These are phyloP conservation scores for Hordeum marinum DNA, from an alignment of 176 grass and related monocot species.

Conservation along the genomic window DNA sequence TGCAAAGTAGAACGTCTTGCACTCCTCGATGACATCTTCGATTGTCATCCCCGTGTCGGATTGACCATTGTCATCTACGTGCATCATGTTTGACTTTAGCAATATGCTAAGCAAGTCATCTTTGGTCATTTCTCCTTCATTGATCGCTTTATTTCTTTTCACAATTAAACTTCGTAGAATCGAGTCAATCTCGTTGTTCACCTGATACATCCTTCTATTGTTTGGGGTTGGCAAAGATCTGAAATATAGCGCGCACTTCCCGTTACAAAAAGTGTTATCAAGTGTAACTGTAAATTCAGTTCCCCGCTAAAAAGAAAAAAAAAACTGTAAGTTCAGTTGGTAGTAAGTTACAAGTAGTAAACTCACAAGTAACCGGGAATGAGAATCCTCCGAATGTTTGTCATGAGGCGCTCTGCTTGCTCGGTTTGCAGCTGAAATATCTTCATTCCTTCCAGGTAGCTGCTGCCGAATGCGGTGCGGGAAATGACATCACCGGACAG, in stretches of 20 bases:
- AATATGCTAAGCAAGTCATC: not conserved
- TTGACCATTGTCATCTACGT: not conserved
- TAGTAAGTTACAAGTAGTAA: not conserved
- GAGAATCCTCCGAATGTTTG: not conserved
- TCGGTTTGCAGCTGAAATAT: not conserved
- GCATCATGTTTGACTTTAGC: not conserved
- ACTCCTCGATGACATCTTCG: not conserved
- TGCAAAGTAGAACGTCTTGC: not conserved
- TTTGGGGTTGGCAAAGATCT: not conserved
- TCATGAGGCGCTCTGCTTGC: not conserved
- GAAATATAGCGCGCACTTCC: not conserved
- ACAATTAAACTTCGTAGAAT: not conserved
- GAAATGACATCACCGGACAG: not conserved
- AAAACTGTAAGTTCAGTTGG: not conserved
- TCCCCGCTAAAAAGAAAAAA: too few relatives aligned
- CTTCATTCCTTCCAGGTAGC: not conserved
- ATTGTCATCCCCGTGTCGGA: not conserved
- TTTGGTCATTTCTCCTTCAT: not conserved
- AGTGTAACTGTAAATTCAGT: not conserved
- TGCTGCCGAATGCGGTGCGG: not conserved
- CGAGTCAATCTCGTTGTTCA: not conserved
- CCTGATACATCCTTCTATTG: not conserved
- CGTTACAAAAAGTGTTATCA: not conserved
- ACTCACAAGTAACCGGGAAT: not conserved
- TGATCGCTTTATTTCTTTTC: not conserved